phyloP scores from a whole-genome alignment of 2,329 filamentous ascomycete genomes.

The Paraphoma sp. region DNA sequence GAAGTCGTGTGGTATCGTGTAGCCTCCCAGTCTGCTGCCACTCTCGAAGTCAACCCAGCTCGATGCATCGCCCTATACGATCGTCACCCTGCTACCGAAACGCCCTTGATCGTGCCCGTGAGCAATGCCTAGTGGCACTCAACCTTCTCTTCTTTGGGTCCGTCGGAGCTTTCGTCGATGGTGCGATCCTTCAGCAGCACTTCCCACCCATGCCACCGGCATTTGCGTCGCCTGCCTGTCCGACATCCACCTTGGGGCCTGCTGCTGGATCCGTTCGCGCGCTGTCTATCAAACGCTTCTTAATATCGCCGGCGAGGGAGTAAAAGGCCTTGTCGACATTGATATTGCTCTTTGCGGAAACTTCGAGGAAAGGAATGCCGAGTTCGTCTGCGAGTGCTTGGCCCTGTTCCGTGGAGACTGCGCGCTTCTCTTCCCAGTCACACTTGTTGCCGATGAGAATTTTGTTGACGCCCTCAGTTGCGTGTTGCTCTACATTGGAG shows the following conservation, averaged over 20 bases:
- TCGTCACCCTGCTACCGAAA: not conserved
- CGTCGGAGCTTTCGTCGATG: no score
- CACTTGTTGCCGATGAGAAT: constrained; percentile 99
- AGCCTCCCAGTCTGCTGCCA: not conserved
- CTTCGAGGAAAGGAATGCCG: constrained; percentile 97
- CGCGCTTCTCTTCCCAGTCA: constrained; percentile 99
- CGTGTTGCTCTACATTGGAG: constrained; percentile 97
- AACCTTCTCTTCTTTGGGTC: no score
- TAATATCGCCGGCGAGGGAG: constrained; percentile 92
- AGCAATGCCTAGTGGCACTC: no score
- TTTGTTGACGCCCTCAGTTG: constrained; percentile 98
- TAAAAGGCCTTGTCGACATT: constrained; percentile 99
- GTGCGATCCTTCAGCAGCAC: constrained; percentile 36
- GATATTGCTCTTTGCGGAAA: constrained; percentile 98
- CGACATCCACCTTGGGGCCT: constrained; percentile 42
- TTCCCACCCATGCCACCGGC: constrained; percentile 44
- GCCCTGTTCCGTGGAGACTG: constrained; percentile 89
- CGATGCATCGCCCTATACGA: not conserved
- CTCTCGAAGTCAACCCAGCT: not conserved
- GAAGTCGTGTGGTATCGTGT: not conserved
- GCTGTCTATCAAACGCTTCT: constrained; percentile 96
- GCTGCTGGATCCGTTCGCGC: constrained; percentile 70
- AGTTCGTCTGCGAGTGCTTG: constrained; percentile 94
- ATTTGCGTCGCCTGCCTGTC: constrained; percentile 31
- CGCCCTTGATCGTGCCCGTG: no score